Evolutionary conservation across 202 grass and related monocot species (phyloP), one percentile per base, ranked within the genome.

Genomic region (Saccharum hybrid): DNA sequence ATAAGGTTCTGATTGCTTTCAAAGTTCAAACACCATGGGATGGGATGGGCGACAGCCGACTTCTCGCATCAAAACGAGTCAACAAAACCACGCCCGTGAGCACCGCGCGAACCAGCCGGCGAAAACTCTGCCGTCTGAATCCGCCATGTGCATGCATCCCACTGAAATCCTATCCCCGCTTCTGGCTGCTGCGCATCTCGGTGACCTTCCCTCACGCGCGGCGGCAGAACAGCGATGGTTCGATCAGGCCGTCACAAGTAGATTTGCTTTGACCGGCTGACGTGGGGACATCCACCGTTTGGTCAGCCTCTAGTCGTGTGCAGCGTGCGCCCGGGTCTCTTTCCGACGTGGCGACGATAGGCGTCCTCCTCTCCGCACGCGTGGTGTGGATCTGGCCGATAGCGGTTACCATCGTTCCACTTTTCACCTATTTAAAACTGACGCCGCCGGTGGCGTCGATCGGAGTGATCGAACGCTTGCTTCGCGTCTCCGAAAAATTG

Each of bases 261-360:
- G n/a, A n/a, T n/a, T n/a, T n/a, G n/a, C 18, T n/a, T n/a, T 56
- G 43, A 13, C 49, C 4, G 0, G 13, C n/a, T 19, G 75, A 80
- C 76, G 82, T 71, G 77, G 71, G 0, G 1, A 3, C 22, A 1
- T 49, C 18, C 5, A 38, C 1, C 1, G 30, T 11, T 9, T 1
- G 12, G 82, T 57, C 87, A 77, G 43, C 77, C 9, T 30, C 36
- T 16, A 60, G 82, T 66, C 77, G 70, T 64, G 40, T 63, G 6
- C 40, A 51, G 13, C 66, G 51, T 80, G 69, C 76, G 36, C 3
- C 45, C 11, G 51, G 61, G 1, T 37, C 63, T 67, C 14, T 5
- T 40, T 74, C 65, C 59, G 22, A 73, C 67, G 39, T 74, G 67
- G 74, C 15, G 0, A 8, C 14, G 67, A 34, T 42, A 69, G n/a